phyloP scores from a whole-genome alignment of 441 rosid species.

The Mallotus repandus region DNA sequence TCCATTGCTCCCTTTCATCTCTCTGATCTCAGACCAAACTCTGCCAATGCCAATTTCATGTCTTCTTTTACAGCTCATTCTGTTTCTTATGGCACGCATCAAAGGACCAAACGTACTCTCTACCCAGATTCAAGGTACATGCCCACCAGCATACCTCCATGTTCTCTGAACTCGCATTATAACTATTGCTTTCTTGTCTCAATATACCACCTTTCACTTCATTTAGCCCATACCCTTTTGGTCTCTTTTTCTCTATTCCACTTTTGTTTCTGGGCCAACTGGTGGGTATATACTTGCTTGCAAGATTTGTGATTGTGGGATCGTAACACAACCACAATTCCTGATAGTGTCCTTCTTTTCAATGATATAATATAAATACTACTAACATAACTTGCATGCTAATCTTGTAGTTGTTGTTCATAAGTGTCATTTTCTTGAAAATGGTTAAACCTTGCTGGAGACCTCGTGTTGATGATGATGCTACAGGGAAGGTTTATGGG shows the following conservation, averaged over 20 bases:
- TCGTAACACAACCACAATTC: slow-evolving; percentile 18
- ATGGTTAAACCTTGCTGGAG: slow-evolving; percentile 79
- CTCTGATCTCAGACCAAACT: slow-evolving; percentile 40
- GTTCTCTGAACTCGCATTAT: slow-evolving; percentile 53
- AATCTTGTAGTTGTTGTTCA: slow-evolving; percentile 1
- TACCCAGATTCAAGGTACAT: slow-evolving; percentile 57
- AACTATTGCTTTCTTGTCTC: slow-evolving; percentile 59
- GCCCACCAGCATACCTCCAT: slow-evolving; percentile 38
- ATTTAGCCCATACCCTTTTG: slow-evolving; percentile 62
- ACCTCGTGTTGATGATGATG: slow-evolving; percentile 35
- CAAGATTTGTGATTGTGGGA: slow-evolving; percentile 23
- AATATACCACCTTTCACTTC: slow-evolving; percentile 35
- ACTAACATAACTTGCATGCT: not conserved
- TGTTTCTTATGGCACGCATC: slow-evolving; percentile 40
- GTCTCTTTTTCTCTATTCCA: slow-evolving; percentile 22
- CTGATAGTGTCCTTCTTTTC: slow-evolving; percentile 23
- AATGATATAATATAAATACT: slow-evolving; percentile 15
- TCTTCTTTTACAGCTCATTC: slow-evolving; percentile 51
- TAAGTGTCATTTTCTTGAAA: slow-evolving; percentile 18
- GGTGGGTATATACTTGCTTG: slow-evolving; percentile 32
- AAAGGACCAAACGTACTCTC: slow-evolving; percentile 32
- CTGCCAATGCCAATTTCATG: slow-evolving; percentile 35
- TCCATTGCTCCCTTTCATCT: slow-evolving; percentile 40
- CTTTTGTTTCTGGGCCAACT: not conserved
- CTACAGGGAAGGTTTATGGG: slow-evolving; percentile 49